Conservation (phyloP, 495 filamentous ascomycete genomes). For the Penicillium verhagenii region DNA sequence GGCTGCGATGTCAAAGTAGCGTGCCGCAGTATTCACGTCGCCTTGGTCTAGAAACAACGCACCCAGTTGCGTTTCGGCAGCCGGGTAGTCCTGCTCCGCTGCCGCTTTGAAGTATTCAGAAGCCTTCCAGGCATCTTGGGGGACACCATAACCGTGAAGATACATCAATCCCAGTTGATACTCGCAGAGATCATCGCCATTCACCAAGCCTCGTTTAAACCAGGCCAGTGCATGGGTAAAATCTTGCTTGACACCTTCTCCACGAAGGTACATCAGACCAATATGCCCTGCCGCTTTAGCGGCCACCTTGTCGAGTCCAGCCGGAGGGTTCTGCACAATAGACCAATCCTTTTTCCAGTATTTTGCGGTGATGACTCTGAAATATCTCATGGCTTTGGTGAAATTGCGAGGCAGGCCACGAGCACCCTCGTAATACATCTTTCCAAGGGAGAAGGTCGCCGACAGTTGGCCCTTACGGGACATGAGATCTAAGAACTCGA, state of each 20-base stretch:
- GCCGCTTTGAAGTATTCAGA: conserved; percentile 79
- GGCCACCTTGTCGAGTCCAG: conserved; percentile 75
- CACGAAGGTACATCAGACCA: conserved; percentile 88
- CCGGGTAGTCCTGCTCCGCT: conserved; percentile 78
- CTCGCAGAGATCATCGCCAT: conserved; percentile 82
- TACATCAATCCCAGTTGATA: conserved; percentile 85
- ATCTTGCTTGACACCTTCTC: conserved; percentile 83
- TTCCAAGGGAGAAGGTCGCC: conserved; percentile 84
- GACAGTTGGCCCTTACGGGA: conserved; percentile 91
- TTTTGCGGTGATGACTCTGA: conserved; percentile 73
- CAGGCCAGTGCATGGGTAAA: conserved; percentile 73
- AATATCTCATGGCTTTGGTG: conserved; percentile 74
- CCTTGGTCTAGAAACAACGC: conserved; percentile 90
- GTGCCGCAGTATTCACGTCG: conserved; percentile 67
- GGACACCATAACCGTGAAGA: conserved; percentile 78
- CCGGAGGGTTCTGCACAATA: conserved; percentile 49
- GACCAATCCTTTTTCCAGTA: conserved; percentile 84
- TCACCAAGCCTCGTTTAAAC: conserved; percentile 79
- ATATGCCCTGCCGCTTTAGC: conserved; percentile 89
- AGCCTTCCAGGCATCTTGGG: conserved; percentile 69
- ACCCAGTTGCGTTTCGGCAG: conserved; percentile 81
- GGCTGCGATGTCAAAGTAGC: conserved; percentile 91
- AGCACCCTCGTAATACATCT: conserved; percentile 88
- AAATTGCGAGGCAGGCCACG: conserved; percentile 71
- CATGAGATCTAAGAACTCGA: conserved; percentile 93